Conservation (phyloP, 441 rosid genomes). For the Raphanus hybrid region DNA sequence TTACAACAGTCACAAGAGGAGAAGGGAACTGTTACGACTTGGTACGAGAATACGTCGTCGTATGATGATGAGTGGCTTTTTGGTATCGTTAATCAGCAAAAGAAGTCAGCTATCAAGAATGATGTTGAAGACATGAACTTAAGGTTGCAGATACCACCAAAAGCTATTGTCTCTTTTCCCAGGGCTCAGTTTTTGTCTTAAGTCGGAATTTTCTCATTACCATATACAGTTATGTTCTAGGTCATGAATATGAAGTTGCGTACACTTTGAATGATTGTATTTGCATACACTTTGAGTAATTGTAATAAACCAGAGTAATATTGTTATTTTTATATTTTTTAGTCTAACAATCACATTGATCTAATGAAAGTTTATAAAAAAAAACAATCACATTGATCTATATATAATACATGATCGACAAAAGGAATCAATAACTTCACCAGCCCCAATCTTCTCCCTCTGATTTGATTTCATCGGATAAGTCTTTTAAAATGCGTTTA, state of each 20-base stretch:
- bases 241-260: background rate
- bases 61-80: slow-evolving; percentile 3
- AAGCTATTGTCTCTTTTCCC: slow-evolving; percentile 32
- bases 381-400: background rate
- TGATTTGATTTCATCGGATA: background rate
- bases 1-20: slow-evolving; percentile 51
- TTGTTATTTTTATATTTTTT: background rate
- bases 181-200: slow-evolving; percentile 44
- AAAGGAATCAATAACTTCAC: background rate
- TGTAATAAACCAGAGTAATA: background rate
- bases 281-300: background rate
- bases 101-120: slow-evolving; percentile 7
- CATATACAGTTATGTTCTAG: background rate
- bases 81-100: background rate
- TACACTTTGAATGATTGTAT: background rate
- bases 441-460: background rate
- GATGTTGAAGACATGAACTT: slow-evolving; percentile 4
- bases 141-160: background rate
- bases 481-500: background rate
- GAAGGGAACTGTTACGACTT: slow-evolving; percentile 42
- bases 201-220: slow-evolving; percentile 40
- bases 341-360: background rate
- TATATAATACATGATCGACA: background rate
- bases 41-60: background rate
- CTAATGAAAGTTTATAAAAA: no score